These are phyloP conservation scores for Candolleomyces efflorescens DNA, from an alignment of 768 basidiomycete species.

Conservation along the genomic window DNA sequence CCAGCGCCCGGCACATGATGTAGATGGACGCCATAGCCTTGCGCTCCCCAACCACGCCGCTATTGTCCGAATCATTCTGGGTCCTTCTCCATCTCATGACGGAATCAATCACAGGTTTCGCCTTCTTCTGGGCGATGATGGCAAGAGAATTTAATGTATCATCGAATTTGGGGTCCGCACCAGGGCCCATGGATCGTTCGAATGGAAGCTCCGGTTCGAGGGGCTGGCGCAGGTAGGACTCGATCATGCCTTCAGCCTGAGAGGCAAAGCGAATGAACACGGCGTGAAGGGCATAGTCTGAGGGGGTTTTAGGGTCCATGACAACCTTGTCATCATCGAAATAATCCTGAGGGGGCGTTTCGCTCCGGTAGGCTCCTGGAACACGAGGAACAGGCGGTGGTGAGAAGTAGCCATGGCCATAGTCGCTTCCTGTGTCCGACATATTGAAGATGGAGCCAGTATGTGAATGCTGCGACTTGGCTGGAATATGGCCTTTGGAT, in stretches of 20 bases:
- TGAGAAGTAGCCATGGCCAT: constrained; percentile 54
- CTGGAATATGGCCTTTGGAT: constrained; percentile 52
- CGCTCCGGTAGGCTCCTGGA: constrained; percentile 57
- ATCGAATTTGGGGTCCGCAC: constrained; percentile 77
- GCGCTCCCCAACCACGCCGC: constrained; percentile 57
- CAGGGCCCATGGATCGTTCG: constrained; percentile 62
- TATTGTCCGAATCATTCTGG: constrained; percentile 57
- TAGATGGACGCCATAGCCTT: constrained; percentile 83
- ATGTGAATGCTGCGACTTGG: constrained; percentile 76
- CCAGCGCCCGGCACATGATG: constrained; percentile 84
- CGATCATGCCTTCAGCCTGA: constrained; percentile 76
- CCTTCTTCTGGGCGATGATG: constrained; percentile 79
- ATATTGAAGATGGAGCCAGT: constrained; percentile 68
- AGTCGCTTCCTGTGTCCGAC: constrained; percentile 72
- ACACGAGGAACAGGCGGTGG: constrained; percentile 80
- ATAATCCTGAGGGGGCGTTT: constrained; percentile 46
- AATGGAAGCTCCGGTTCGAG: constrained; percentile 67
- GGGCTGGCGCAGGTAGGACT: constrained; percentile 61
- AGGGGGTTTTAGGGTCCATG: constrained; percentile 75
- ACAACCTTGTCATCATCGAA: constrained; percentile 66
- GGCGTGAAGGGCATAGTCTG: constrained; percentile 85
- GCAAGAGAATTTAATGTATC: constrained; percentile 81
- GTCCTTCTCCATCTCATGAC: constrained; percentile 83
- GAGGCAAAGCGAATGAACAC: constrained; percentile 85
- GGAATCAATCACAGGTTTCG: constrained; percentile 81